Base-by-base conservation (phyloP, 306 rosid species). In the Castanea sativa region DNA sequence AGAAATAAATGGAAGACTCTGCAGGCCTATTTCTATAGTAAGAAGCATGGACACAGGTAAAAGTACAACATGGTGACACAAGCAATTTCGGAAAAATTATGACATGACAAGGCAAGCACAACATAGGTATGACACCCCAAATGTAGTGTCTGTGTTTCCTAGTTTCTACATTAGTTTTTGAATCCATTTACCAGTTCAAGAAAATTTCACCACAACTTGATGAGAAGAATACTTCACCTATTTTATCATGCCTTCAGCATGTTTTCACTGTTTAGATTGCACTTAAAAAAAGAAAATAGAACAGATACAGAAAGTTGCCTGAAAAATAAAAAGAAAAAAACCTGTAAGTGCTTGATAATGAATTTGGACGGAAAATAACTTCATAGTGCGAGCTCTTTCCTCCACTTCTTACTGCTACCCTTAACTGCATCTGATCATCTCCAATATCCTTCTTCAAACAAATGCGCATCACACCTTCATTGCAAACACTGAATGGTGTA, bases 391-490 rank as follows among this genome's bases (percentile, higher is more conserved):
- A 91, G 77, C 84, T 83, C 86, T 91, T 90, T 51, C 93, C 94
- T 73, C 99, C 99, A 80, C 94, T 90, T 92, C 98, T 95, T 74
- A 95, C 96, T 81, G 83, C 89, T 73, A 95, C 88, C 87, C 94
- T 87, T 71, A 95, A 61, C 71, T 86, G 94, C 85, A 88, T 79
- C 38, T 16, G 76, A 55, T 84, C 87, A 74, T 86, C 84, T 76
- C 94, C 98, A 76, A 21, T 75, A 19, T 88, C 90, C 64, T 84
- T 90, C 86, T 85, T 90, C 91, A 93, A 90, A 81, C 73, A 81
- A 83, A 91, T 84, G 74, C 92, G 90, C 94, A 90, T 90, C 77
- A 82, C 90, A 82, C 99, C 99, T 90, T 91, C 97, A 78, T 81
- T 83, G 73, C 79, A 60, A 76, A 93, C 90, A 84, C 97, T 93